A percentile compares a stretch with the other conserved stretches of the same genome.
phyloP scores from a whole-genome alignment of 495 filamentous ascomycete genomes.

The Talaromyces stipitatus region DNA sequence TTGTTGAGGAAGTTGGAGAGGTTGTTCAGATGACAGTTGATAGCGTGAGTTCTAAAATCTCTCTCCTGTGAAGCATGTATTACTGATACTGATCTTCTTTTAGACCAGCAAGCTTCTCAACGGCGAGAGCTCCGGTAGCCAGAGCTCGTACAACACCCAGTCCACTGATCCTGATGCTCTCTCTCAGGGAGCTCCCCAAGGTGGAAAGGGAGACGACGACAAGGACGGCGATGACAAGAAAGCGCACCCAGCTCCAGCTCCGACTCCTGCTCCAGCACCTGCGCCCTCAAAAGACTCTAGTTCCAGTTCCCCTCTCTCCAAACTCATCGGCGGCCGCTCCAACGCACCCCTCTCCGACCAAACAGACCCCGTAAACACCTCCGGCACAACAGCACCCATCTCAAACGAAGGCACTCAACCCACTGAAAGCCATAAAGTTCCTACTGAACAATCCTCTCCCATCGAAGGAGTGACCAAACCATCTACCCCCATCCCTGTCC shows the following conservation, averaged over 20 bases:
- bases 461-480: too few relatives aligned
- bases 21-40: neutral
- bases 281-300: conserved; percentile 4
- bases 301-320: neutral
- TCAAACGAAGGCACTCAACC: neutral
- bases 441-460: neutral
- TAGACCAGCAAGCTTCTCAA: conserved; percentile 2
- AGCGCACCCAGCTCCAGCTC: conserved; percentile 12
- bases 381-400: neutral
- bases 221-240: neutral
- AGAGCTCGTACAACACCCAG: neutral
- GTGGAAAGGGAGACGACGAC: neutral
- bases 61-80: neutral
- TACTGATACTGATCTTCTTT: neutral
- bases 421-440: neutral
- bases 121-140: neutral
- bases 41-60: neutral
- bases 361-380: neutral
- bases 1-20: conserved; percentile 4
- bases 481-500: too few relatives aligned
- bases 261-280: conserved; percentile 12
- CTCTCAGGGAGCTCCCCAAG: neutral
- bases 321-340: neutral
- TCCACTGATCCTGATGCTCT: conserved; percentile 1
- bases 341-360: neutral